Evolutionary conservation across 768 basidiomycete species (phyloP), one percentile per base, ranked within the genome.

Genomic region (Pleurotus tuoliensis): DNA sequence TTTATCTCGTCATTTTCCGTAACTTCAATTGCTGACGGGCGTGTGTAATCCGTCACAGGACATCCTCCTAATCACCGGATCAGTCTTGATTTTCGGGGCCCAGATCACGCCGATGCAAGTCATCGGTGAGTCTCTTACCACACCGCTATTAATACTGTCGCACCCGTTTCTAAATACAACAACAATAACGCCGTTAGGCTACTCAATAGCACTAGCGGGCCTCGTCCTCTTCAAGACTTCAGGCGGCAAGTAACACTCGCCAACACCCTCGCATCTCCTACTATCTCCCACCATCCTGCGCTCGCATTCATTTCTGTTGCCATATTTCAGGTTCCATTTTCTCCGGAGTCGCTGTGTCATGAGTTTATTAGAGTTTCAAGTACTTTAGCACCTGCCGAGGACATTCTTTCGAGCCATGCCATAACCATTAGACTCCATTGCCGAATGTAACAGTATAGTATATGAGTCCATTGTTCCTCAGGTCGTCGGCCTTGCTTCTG

Each of bases 41-140:
- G 25, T 13, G 22, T 56, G 18, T 13, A 27, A 37, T 11, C 34
- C n/a, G 34, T 34, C 38, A 55, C 70, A 90, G 90, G 96, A 98
- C 68, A 98, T 98, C 61, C 82, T 99, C 24, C 84, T 98, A 58
- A 94, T 99, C 71, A 80, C 84, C 6, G 94, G 93, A 45, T 95
- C 93, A 1, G 94, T 98, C 30, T 68, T 94, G 54, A 74, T 96
- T 56, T 96, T 96, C 66, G 86, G 90, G 40, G 81, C 83, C n/a
- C 69, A 71, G 11, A 85, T 99, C 65, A 89, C 92, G 25, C 84
- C 87, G 15, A 68, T 95, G 12, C 96, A 99, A 69, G 78, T 96
- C 30, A 78, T 95, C 66, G 94, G 91, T 79, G 52, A 57, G 79
- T 70, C 41, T 54, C 43, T 24, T 40, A 30, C 25, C 25, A 25